Evolutionary conservation across 2,329 filamentous ascomycete species (phyloP), one percentile per base, ranked within the genome.

Genomic region (Colletotrichum eremochloae): DNA sequence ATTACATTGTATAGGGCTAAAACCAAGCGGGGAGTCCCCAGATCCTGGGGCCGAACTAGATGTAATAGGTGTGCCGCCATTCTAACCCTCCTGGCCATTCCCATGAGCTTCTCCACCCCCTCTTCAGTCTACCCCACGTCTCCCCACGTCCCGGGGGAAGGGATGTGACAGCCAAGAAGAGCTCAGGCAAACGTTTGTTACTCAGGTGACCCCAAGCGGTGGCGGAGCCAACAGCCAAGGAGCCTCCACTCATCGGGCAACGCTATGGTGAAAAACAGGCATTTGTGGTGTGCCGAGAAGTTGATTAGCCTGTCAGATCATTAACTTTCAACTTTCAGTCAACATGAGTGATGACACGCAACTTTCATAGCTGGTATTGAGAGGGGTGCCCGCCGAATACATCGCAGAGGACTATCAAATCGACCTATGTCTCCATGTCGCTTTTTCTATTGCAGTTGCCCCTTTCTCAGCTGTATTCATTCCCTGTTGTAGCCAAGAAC

Each of bases 91-190:
- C 20, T 12, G 20, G 57, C 44, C 14, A 31, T 40, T 24, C 20
- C n/a, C 7, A 8, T 29, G 60, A 38, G 15, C 24, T 33, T 48
- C 6, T 14, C 12, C n/a, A 52, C 14, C 38, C 20, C 31, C 29
- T 42, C 20, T 14, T 40, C 15, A 18, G 8, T 20, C 8, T 42
- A 52, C 33, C 42, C 50, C 48, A 67, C 42, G 48, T 56, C 58
- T 36, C 46, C 46, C 63, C 55, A 61, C 48, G 67, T 61, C 60
- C 62, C 64, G 53, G 57, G 42, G 57, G 57, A 63, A 68, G 20
- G 68, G 64, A 71, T 67, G 56, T 52, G 1, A 12, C 11, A 33
- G 67, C 55, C 67, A 70, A 61, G 63, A 60, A 24, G 24, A 24
- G 24, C 8, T 31, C 20, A 38, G 55, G 38, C 55, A 36, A 36